Percentiles rank a stretch among this genome's conserved stretches.
Conservation (phyloP, 148 eudicot species). For the Rhododendron mucronatum region DNA sequence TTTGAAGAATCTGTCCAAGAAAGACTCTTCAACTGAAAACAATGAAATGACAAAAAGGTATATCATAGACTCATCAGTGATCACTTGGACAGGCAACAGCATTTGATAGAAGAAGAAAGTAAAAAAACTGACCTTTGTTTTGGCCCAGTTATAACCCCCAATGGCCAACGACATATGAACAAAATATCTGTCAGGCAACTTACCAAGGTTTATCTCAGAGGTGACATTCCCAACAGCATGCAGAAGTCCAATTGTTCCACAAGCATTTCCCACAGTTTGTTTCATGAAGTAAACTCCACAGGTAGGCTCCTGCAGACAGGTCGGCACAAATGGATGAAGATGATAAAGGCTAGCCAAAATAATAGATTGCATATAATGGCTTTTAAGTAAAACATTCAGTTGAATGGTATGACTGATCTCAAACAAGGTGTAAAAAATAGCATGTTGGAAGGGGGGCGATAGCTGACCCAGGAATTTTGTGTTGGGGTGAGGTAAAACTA, state of each 20-base stretch:
- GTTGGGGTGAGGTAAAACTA: background rate
- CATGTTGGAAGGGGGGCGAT: background rate
- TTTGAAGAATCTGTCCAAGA: conserved; percentile 78
- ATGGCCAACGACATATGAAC: background rate
- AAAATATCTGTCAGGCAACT: conserved; percentile 12
- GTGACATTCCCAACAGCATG: conserved; percentile 91
- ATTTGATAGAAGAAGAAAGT: background rate
- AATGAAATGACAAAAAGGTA: background rate
- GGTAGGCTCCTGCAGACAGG: conserved; percentile 43
- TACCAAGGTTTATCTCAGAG: conserved; percentile 83
- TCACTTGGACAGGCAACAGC: background rate
- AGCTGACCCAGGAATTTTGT: background rate
- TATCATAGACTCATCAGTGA: background rate
- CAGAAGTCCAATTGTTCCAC: conserved; percentile 94
- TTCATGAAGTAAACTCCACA: conserved; percentile 73
- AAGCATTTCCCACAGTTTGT: conserved; percentile 99
- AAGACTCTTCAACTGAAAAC: conserved; percentile 71
- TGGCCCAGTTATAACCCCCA: background rate
- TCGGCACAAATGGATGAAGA: background rate
- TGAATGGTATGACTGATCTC: background rate
- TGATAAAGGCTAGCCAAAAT: background rate
- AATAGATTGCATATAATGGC: background rate
- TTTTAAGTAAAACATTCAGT: background rate
- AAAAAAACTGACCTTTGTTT: background rate
- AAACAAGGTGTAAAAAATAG: background rate